These are phyloP conservation scores for Monilinia laxa DNA, from an alignment of 2,329 filamentous ascomycete genomes.

Conservation along the genomic window DNA sequence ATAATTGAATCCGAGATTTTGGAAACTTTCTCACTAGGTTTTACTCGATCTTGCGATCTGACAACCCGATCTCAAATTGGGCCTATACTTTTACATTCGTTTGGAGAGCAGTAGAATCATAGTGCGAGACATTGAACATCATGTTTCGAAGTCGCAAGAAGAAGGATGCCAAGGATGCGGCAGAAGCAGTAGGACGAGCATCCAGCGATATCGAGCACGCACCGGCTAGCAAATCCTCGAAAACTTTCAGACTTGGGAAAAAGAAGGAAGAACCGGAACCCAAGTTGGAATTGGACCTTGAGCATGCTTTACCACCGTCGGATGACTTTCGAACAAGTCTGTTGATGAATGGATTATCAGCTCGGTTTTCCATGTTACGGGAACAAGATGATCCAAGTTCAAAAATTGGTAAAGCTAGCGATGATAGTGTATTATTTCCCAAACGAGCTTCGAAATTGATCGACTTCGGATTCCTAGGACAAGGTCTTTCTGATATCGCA, in stretches of 20 bases:
- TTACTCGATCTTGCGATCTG: not conserved
- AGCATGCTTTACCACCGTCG: slow-evolving; percentile 70
- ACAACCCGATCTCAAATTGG: not conserved
- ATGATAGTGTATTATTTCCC: slow-evolving; percentile 86
- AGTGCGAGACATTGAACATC: slow-evolving; percentile 27
- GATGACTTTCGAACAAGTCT: slow-evolving; percentile 96
- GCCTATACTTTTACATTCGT: not conserved
- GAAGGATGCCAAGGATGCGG: slow-evolving; percentile 65
- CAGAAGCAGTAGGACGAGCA: slow-evolving; percentile 45
- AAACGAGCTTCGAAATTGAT: slow-evolving; percentile 79
- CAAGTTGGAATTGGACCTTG: slow-evolving; percentile 70
- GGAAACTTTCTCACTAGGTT: not conserved
- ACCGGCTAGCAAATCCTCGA: slow-evolving; percentile 46
- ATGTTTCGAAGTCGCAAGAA: slow-evolving; percentile 80
- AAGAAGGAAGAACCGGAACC: slow-evolving; percentile 51
- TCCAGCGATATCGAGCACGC: slow-evolving; percentile 54
- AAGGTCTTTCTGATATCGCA: slow-evolving; percentile 75
- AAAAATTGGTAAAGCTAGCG: slow-evolving; percentile 88
- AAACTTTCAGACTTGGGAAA: slow-evolving; percentile 58
- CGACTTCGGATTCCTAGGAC: slow-evolving; percentile 52
- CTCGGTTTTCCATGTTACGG: slow-evolving; percentile 92
- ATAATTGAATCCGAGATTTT: slow-evolving; percentile 1
- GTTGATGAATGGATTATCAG: slow-evolving; percentile 91
- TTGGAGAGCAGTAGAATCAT: not conserved
- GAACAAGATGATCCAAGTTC: slow-evolving; percentile 92